These are phyloP conservation scores for Kluyveromyces nonfermentans DNA, from an alignment of 805 yeast species.

Conservation along the genomic window DNA sequence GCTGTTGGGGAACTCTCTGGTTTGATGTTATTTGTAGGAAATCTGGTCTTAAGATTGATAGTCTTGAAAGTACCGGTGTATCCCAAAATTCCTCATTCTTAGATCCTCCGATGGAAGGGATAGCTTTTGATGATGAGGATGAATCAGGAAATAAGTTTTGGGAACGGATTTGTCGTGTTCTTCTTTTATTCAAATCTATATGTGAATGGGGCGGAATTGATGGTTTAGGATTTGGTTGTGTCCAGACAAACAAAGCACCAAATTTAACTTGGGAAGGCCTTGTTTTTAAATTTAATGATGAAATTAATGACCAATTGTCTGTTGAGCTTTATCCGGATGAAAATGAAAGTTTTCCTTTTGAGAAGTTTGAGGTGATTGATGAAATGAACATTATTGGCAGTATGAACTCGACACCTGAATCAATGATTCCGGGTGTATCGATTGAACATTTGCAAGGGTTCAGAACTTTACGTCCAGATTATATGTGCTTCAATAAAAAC, in stretches of 20 bases:
- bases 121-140: slow-evolving; percentile 33
- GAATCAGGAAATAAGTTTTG: slow-evolving; percentile 28
- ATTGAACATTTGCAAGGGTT: slow-evolving; percentile 28
- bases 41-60: slow-evolving; percentile 36
- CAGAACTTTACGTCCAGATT: slow-evolving; percentile 20
- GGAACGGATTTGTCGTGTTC: slow-evolving; percentile 25
- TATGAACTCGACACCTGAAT: slow-evolving; percentile 16
- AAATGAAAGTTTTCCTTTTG: slow-evolving; percentile 2
- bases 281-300: slow-evolving; percentile 17
- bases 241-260: slow-evolving; percentile 1
- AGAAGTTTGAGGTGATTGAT: slow-evolving; percentile 15
- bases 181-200: slow-evolving; percentile 24
- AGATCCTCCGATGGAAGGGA: slow-evolving; percentile 61
- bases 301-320: not conserved
- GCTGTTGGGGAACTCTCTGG: slow-evolving; percentile 81
- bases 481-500: slow-evolving; percentile 24
- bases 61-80: slow-evolving; percentile 47
- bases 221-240: not conserved
- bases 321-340: slow-evolving; percentile 1
- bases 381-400: slow-evolving; percentile 14
- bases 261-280: slow-evolving; percentile 10
- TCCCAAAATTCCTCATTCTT: slow-evolving; percentile 38
- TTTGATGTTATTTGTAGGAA: slow-evolving; percentile 52
- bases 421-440: slow-evolving; percentile 21
- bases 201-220: slow-evolving; percentile 16